Evolutionary conservation across 1,284 basidiomycete species (phyloP), one percentile per base, ranked within the genome.

Genomic region (Moesziomyces parantarcticus): DNA sequence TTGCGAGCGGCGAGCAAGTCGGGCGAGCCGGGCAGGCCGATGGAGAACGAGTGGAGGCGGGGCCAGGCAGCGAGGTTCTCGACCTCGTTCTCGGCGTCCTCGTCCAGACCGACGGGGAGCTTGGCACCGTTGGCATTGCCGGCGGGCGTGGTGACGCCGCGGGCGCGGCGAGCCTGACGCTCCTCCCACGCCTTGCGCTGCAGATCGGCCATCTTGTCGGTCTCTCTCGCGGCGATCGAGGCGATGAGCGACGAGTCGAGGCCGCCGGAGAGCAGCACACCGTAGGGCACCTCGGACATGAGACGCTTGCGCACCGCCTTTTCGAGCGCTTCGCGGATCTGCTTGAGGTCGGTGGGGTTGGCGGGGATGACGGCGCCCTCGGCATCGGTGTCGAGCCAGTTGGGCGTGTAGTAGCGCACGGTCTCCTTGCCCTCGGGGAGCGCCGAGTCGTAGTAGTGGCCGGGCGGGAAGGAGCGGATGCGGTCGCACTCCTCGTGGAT

Each of bases 211-310:
- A 90, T 88, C 85, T 93, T 96, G 85, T 97, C 94, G 13, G 96
- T 99, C 86, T 98, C 96, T 65, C 96, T 87, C 4, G 94, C 91
- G n/a, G 97, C 97, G 78, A 99, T 95, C 25, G 94, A 88, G 18
- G 97, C 97, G 77, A 99, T 98, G 83, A 99, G 87, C 82, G 92
- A 95, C 82, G 93, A 95, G 85, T 99, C 97, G 60, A 99, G 87
- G 51, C 97, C 97, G 61, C 97, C 97, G 65, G 92, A 94, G 56
- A 99, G 88, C 42, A 99, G 88, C 13, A 99, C 97, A 77, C 97
- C 97, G 81, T 97, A 99, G 13, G 97, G 97, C 3, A 99, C 97
- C 85, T 99, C 97, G 56, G 92, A 94, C 97, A 99, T 99, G 58
- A 99, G 87, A 57, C 97, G 89, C 86, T 99, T 99, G 79, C 91